These are phyloP conservation scores for Aspergillus cejpii DNA, from an alignment of 2,329 filamentous ascomycete species.

Conservation along the genomic window DNA sequence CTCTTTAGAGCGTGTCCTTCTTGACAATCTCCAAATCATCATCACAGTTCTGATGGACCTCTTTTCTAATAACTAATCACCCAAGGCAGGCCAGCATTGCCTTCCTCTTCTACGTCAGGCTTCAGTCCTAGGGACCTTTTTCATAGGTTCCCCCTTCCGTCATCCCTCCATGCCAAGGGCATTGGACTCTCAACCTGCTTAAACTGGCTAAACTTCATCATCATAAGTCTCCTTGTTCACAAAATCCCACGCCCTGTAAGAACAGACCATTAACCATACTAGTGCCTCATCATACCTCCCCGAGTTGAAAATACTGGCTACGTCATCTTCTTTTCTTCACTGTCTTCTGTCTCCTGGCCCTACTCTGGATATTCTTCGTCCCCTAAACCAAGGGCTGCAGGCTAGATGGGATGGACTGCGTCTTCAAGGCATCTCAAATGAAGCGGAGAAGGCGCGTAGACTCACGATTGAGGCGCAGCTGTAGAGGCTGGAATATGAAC, in stretches of 20 bases:
- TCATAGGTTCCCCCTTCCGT: constrained; percentile 48
- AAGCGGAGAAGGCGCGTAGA: constrained; percentile 26
- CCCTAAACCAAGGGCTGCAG: constrained; percentile 54
- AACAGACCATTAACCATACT: constrained; percentile 1
- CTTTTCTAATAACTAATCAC: constrained; percentile 48
- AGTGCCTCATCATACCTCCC: constrained; percentile 58
- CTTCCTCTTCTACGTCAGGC: constrained; percentile 54
- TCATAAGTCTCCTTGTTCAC: constrained; percentile 35
- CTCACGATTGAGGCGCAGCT: constrained; percentile 30
- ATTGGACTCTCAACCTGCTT: constrained; percentile 57
- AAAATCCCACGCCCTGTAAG: not conserved
- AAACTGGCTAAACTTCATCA: constrained; percentile 60
- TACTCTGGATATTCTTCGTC: constrained; percentile 48
- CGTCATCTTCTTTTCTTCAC: constrained; percentile 54
- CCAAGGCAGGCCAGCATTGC: constrained; percentile 51
- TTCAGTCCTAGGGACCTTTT: constrained; percentile 57
- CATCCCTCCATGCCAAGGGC: constrained; percentile 56
- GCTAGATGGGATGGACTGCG: constrained; percentile 50
- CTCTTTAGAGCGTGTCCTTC: constrained; percentile 42
- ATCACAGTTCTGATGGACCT: constrained; percentile 51
- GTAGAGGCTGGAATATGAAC: constrained; percentile 12
- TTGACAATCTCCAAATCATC: constrained; percentile 47
- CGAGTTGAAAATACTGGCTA: constrained; percentile 53
- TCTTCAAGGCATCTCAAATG: constrained; percentile 36
- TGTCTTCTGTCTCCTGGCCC: constrained; percentile 46